A percentile compares a stretch with the other conserved stretches of the same genome.
Conservation (phyloP, 768 basidiomycete genomes). For the Auriscalpium orientale region DNA sequence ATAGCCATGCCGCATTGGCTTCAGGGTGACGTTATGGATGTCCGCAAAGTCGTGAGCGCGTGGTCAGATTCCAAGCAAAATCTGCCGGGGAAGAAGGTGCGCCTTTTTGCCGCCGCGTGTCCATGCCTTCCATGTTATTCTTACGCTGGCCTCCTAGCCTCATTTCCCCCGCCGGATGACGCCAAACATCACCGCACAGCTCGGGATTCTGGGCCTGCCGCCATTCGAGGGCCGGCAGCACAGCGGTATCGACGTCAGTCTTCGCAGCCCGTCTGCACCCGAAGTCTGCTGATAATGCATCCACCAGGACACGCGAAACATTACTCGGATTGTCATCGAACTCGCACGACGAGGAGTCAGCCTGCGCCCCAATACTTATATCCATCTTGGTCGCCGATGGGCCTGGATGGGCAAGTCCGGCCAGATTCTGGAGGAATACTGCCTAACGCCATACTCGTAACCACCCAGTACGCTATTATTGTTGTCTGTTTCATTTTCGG, state of each 20-base stretch:
- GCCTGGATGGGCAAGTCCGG: conserved; percentile 81
- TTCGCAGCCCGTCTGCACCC: background rate
- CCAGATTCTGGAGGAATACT: conserved; percentile 46
- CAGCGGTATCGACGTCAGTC: conserved; percentile 83
- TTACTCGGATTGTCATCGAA: conserved; percentile 73
- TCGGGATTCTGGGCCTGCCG: conserved; percentile 61
- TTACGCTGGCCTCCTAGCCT: conserved; percentile 7
- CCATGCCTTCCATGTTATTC: background rate
- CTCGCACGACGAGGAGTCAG: conserved; percentile 62
- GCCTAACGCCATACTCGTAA: background rate
- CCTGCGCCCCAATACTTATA: conserved; percentile 66
- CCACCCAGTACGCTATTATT: background rate
- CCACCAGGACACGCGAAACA: conserved; percentile 81
- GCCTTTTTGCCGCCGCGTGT: background rate
- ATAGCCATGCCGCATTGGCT: conserved; percentile 69
- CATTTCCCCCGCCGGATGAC: conserved; percentile 22
- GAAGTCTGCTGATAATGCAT: background rate
- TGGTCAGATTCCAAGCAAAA: conserved; percentile 24
- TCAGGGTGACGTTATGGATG: conserved; percentile 66
- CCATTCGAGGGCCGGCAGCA: conserved; percentile 81
- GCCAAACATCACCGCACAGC: conserved; percentile 69
- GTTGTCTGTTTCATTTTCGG: background rate
- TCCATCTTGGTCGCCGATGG: conserved; percentile 64
- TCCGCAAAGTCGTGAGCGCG: conserved; percentile 50
- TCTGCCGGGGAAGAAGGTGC: conserved; percentile 1